Conservation (phyloP, 2,329 filamentous ascomycete genomes). For the Aspergillus alliaceus region DNA sequence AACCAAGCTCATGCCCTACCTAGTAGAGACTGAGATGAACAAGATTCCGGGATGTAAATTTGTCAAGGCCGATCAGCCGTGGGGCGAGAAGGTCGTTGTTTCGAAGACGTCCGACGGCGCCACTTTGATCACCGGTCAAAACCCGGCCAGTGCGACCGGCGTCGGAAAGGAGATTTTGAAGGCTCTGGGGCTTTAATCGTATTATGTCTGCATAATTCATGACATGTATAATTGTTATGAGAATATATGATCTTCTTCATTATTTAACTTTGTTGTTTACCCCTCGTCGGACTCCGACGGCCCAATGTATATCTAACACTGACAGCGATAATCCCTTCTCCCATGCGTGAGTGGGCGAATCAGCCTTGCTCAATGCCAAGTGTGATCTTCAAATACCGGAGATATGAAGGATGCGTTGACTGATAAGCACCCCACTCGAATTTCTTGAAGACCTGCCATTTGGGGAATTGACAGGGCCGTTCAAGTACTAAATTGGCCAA, state of each 20-base stretch:
- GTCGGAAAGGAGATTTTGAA: constrained; percentile 46
- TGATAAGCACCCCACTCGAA: background rate
- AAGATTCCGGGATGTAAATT: constrained; percentile 41
- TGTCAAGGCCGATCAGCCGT: constrained; percentile 46
- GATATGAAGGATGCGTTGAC: background rate
- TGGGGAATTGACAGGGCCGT: background rate
- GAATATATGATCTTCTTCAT: background rate
- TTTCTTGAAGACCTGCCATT: background rate
- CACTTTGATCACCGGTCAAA: constrained; percentile 49
- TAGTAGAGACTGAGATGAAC: constrained; percentile 45
- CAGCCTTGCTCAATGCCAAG: background rate
- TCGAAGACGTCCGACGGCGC: constrained; percentile 28
- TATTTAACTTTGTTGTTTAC: background rate
- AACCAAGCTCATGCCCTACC: constrained; percentile 43
- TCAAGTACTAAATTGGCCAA: background rate
- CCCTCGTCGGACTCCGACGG: constrained; percentile 9
- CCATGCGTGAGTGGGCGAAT: background rate
- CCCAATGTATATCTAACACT: background rate
- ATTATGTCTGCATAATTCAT: background rate
- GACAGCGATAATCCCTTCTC: background rate
- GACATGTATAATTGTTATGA: background rate
- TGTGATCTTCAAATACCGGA: background rate
- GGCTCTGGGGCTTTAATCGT: constrained; percentile 22
- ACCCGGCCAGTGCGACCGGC: constrained; percentile 45
- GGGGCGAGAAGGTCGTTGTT: constrained; percentile 46